Conservation (phyloP, 2,329 filamentous ascomycete species). For the Exophiala calicioides region DNA sequence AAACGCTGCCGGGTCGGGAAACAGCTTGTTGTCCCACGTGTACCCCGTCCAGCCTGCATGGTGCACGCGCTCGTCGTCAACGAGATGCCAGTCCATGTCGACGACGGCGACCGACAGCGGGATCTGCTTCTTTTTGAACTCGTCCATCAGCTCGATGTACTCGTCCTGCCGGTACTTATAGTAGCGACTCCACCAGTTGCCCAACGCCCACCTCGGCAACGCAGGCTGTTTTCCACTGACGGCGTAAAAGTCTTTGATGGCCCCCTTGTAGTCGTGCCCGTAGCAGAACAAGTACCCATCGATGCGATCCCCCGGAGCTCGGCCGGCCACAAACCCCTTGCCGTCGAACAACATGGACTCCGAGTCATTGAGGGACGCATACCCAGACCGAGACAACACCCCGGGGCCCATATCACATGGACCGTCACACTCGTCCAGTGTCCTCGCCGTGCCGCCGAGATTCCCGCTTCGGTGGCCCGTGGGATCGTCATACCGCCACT, state of each 20-base stretch:
- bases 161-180: slow-evolving; percentile 58
- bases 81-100: slow-evolving; percentile 68
- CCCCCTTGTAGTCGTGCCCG: slow-evolving; percentile 57
- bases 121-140: slow-evolving; percentile 53
- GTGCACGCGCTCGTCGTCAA: slow-evolving; percentile 49
- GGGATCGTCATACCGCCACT: slow-evolving; percentile 57
- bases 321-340: slow-evolving; percentile 53
- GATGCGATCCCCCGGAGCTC: slow-evolving; percentile 42
- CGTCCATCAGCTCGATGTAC: slow-evolving; percentile 60
- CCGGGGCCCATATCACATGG: slow-evolving; percentile 53
- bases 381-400: slow-evolving; percentile 54
- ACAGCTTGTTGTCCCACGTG: slow-evolving; percentile 61
- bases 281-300: slow-evolving; percentile 64
- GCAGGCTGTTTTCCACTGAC: slow-evolving; percentile 59
- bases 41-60: slow-evolving; percentile 63
- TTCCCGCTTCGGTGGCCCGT: slow-evolving; percentile 34
- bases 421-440: slow-evolving; percentile 57
- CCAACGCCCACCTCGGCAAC: slow-evolving; percentile 59
- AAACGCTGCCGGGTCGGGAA: slow-evolving; percentile 59
- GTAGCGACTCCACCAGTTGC: slow-evolving; percentile 68
- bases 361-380: slow-evolving; percentile 56
- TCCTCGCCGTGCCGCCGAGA: slow-evolving; percentile 54
- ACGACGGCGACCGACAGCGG: slow-evolving; percentile 62
- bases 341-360: slow-evolving; percentile 59
- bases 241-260: slow-evolving; percentile 56